Base-by-base conservation (phyloP, 2,329 filamentous ascomycete species). In the Nannizzia gypsea region DNA sequence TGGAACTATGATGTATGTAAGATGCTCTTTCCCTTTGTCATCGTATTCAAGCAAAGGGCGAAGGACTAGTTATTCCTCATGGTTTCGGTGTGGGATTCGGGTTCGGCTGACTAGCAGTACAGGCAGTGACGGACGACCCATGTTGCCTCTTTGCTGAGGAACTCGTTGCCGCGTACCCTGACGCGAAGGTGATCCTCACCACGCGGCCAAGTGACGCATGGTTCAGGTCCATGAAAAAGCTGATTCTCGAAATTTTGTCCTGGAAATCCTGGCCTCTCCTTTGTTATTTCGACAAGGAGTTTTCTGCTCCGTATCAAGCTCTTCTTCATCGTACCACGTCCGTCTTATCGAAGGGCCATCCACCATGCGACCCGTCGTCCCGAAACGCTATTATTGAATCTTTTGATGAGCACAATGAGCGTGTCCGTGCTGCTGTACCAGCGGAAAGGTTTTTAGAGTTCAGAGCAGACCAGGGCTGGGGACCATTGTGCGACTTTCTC, bases 181-280 rank as follows among this genome's bases (percentile, higher is more conserved):
- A 88, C 59, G 86, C 86, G 61, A 88, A 88, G 72, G 81, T 88
- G 57, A 79, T 89, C 57, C 75, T 89, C 63, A 86, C 83, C 13
- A 84, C 80, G 61, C 80, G 84, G 52, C 83, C 87, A 60, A 81
- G 86, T 42, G 78, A 87, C 69, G 81, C 81, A 42, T 87, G 85
- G 82, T 22, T 50, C 44, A 50, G n/a, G 44, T 50, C 44, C 9
- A 50, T 50, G 44, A 22, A 28, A 24, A 50, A 50, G 11, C 20
- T 50, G 11, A 50, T 50, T 28, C 44, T 50, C 44, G 44, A 50
- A 15, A 50, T 50, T 13, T 13, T 50, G 9, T 50, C 44, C 9
- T 50, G 44, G 44, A 50, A 24, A 28, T 50, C 44, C 22, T 50
- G 44, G 44, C 20, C 6, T 5, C 11, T 24, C 5, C 44, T 50